Evolutionary conservation across 208 protist species (phyloP), one percentile per base, ranked within the genome.

Genomic region (Leishmania tropica): DNA sequence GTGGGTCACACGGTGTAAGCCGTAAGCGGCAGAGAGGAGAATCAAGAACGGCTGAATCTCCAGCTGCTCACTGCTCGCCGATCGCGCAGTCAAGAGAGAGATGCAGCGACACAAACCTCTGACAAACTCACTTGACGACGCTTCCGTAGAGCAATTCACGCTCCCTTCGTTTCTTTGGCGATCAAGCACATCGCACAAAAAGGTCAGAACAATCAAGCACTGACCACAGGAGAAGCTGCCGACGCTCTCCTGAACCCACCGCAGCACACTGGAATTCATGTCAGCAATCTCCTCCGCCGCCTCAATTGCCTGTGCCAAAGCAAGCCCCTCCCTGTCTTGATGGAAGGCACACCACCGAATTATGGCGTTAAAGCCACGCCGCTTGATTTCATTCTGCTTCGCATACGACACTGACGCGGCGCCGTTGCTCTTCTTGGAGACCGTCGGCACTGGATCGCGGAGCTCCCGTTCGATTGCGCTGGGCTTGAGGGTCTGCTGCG

Each of bases 201-300:
- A 92, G 47, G 88, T 89, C 31, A 93, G 78, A 0, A 96, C 77
- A 37, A 96, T 87, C 19, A 98, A 81, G 47, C 85, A 80, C 83
- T 98, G 95, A 0, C 89, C 90, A 85, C 95, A 96, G 1, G 92
- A 92, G 53, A 98, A 90, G 37, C 28, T 83, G 21, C 58, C 24
- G 67, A 68, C 68, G 68, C 70, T 88, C 17, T 80, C 75, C 24
- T 87, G 81, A 45, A 98, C 78, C 92, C 93, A 96, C 24, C 81
- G 70, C 64, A 96, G 35, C 51, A 88, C 95, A 10, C 83, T 87
- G 1, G 76, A 75, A 80, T 96, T 87, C 60, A 90, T 75, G 28
- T 51, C 60, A 3, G 10, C 35, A 19, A 83, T 75, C 0, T 83
- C 83, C 21, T 76, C 68, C 3, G 37, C 48, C 7, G 40, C 28